A percentile compares a stretch with the other conserved stretches of the same genome.
Conservation (phyloP, 352 stramenopile genomes). For the Pythium biforme region DNA sequence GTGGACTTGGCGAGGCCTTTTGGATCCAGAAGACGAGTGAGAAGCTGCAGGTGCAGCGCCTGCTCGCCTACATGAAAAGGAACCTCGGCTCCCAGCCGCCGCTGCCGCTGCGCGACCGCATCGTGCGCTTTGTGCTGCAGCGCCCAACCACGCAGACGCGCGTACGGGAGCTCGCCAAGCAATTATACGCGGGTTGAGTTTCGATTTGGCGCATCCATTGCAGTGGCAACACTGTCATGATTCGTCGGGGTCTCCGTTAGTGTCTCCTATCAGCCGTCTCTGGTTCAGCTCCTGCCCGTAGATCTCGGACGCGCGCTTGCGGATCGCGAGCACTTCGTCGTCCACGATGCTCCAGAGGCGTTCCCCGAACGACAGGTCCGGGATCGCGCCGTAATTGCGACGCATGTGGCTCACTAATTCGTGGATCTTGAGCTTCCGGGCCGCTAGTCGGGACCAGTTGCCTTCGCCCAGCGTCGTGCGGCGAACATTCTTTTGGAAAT, state of each 20-base stretch:
- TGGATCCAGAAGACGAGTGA: constrained; percentile 50
- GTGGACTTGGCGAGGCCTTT: constrained; percentile 41
- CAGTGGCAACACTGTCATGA: neutral
- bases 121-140: constrained; percentile 31
- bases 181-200: constrained; percentile 36
- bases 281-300: constrained; percentile 46
- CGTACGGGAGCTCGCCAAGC: constrained; percentile 34
- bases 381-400: constrained; percentile 44
- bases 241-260: neutral
- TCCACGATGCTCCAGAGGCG: constrained; percentile 50
- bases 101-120: constrained; percentile 39
- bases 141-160: constrained; percentile 29
- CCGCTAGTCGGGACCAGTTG: constrained; percentile 32
- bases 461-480: constrained; percentile 15
- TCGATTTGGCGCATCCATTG: neutral
- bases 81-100: constrained; percentile 38
- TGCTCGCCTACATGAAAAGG: constrained; percentile 41
- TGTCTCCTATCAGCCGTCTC: constrained; percentile 27
- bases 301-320: constrained; percentile 46
- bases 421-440: constrained; percentile 51
- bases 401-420: constrained; percentile 61
- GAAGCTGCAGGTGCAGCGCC: constrained; percentile 32
- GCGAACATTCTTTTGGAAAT: constrained; percentile 29
- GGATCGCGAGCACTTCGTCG: constrained; percentile 40
- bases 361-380: constrained; percentile 39